Base-by-base conservation (phyloP, 106 monocot species). In the Agapanthus africanus region DNA sequence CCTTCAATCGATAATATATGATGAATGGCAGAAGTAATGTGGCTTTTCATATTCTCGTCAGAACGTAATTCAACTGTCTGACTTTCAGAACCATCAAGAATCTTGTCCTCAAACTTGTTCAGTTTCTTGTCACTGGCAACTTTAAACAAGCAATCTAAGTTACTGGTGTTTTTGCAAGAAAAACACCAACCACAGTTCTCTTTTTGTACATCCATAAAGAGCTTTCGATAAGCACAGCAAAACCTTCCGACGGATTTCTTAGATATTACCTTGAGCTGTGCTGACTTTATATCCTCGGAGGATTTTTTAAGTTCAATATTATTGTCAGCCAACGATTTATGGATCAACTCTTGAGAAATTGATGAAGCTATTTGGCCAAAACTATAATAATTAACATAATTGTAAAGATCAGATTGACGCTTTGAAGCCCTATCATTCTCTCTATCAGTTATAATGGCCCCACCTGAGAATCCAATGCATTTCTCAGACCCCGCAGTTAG, bases 131-230 rank as follows among this genome's bases (percentile, higher is more conserved):
- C 71, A 71, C 75, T 70, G 38, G 73, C 66, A 59, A 74, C 28
- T 70, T 71, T 79, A 71, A 93, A 77, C 67, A 93, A 73, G 62
- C 99, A 99, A 68, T 81, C 83, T 59, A 57, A 52, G 41, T 69
- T 74, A 63, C 67, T 78, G 27, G 75, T 63, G 32, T 41, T 73
- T 82, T 52, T 84, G 66, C 99, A 99, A 46, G 80, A 46, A 71
- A 82, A 75, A 42, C 99, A 99, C 99, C 99, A 99, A 33, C 93
- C 99, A 85, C 99, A 99, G 50, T 75, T 83, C 77, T 99, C 99
- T 37, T 85, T 90, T 30, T 73, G 79, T 47, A 63, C 60, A 41
- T 83, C 77, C 8, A 79, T 32, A 65, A 62, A 73, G 36, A 78
- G 69, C n/a, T 71, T 85, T 47, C 80, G 84, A 77, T 78, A 46